Percentiles rank a stretch among this genome's conserved stretches.
Conservation (phyloP, 2,329 filamentous ascomycete species). For the Trichoderma endophyticum region DNA sequence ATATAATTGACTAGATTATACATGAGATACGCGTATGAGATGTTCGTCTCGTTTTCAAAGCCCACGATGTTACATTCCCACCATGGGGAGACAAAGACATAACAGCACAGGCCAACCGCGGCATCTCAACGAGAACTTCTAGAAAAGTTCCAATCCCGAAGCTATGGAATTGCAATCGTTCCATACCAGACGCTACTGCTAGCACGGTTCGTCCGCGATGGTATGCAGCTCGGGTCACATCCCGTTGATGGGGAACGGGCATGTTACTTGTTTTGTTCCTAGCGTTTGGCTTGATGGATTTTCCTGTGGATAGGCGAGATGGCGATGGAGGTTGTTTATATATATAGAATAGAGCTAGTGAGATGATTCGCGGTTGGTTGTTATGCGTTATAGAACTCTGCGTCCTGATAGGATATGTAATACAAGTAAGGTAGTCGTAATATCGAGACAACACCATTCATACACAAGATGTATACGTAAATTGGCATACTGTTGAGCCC, state of each 20-base stretch:
- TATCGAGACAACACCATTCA: neutral
- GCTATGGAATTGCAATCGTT: neutral
- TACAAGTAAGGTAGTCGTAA: neutral
- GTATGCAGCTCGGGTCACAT: constrained; percentile 8
- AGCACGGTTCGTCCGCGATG: neutral
- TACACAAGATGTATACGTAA: neutral
- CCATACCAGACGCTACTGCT: neutral
- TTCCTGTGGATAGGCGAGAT: neutral
- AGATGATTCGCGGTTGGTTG: neutral
- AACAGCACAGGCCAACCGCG: neutral
- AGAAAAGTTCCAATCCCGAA: neutral
- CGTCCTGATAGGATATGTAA: neutral
- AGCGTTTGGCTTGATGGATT: constrained; percentile 8
- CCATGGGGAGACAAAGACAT: neutral
- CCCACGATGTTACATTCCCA: neutral
- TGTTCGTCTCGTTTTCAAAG: neutral
- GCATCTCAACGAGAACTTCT: neutral
- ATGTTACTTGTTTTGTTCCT: constrained; percentile 10
- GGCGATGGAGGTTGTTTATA: neutral
- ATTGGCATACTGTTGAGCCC: neutral
- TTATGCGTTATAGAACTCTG: too few species aligned
- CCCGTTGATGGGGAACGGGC: constrained; percentile 5
- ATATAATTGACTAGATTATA: neutral
- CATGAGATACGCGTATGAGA: neutral
- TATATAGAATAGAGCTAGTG: neutral